Evolutionary conservation across 257 asterid genomes (phyloP), one percentile per base, ranked within the genome.

Genomic region (Prunella vulgaris): DNA sequence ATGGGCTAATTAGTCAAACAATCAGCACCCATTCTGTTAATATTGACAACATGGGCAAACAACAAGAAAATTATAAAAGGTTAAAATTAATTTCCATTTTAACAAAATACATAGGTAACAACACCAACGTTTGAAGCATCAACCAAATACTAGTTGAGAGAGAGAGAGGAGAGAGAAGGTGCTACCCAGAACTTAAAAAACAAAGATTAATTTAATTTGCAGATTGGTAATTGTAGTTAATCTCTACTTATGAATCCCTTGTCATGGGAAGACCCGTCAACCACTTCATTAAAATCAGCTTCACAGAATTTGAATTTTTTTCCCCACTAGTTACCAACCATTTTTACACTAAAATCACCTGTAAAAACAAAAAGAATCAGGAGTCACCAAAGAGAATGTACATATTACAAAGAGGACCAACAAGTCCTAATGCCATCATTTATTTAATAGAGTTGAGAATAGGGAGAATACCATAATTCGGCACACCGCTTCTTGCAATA

Each of bases 391-490:
- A n/a, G n/a, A n/a, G n/a, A n/a, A n/a, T n/a, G n/a, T n/a, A n/a
- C n/a, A n/a, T n/a, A n/a, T n/a, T n/a, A n/a, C n/a, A n/a, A n/a
- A n/a, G n/a, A n/a, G n/a, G n/a, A n/a, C n/a, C n/a, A n/a, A n/a
- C n/a, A n/a, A n/a, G n/a, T n/a, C n/a, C n/a, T n/a, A n/a, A n/a
- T n/a, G n/a, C n/a, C n/a, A n/a, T 13, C 25, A n/a, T n/a, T n/a
- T n/a, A 35, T 27, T 15, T 46, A 44, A 68, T 21, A 12, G 63
- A 46, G 27, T 30, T 38, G 75, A 27, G 63, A n/a, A n/a, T n/a
- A n/a, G n/a, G n/a, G n/a, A n/a, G n/a, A n/a, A 70, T 90, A 93
- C 97, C 96, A 78, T 81, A 89, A 62, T 72, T 74, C 32, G 97
- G 80, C 64, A 83, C 78, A 64, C 95, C 94, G 52, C 88, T 79